Percentiles rank a stretch among this genome's conserved stretches.
phyloP scores from a whole-genome alignment of 2,329 filamentous ascomycete species.

The Bimuria novae-zelandiae region DNA sequence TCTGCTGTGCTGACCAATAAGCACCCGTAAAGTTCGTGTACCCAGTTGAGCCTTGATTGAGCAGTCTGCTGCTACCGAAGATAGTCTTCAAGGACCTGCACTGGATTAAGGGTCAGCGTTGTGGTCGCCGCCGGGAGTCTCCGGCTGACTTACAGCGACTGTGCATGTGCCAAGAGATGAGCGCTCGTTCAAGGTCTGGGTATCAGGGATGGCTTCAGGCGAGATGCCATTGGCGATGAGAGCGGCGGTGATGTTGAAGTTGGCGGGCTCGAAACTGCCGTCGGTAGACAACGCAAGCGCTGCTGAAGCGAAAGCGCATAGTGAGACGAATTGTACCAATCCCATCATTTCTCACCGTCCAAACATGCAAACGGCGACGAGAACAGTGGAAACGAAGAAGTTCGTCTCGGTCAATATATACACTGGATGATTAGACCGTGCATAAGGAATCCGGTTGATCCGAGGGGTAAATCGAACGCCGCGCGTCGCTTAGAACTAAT shows the following conservation, averaged over 20 bases:
- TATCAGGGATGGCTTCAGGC: conserved; percentile 12
- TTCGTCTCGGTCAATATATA: not conserved
- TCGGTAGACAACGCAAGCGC: conserved; percentile 14
- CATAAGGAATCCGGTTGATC: too few species aligned
- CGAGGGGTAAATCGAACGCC: too few species aligned
- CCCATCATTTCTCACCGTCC: conserved; percentile 13
- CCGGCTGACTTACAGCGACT: conserved; percentile 19
- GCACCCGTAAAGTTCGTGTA: conserved; percentile 24
- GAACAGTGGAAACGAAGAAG: not conserved
- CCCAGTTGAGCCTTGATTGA: conserved; percentile 14
- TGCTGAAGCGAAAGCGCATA: conserved; percentile 13
- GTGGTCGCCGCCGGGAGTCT: not conserved
- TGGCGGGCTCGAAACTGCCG: conserved; percentile 9
- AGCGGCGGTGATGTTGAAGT: conserved; percentile 15
- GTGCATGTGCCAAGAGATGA: conserved; percentile 14
- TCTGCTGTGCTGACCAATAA: conserved; percentile 1
- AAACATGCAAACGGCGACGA: not conserved
- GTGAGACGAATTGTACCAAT: conserved; percentile 9
- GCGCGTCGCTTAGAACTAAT: too few species aligned
- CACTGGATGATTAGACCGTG: too few species aligned
- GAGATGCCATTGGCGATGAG: conserved; percentile 20
- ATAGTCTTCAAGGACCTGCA: conserved; percentile 26
- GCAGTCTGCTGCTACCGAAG: conserved; percentile 24
- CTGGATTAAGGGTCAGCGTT: conserved; percentile 21
- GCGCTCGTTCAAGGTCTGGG: conserved; percentile 7